Evolutionary conservation across 2,329 filamentous ascomycete genomes (phyloP).

Genomic region (Polychaeton citri): DNA sequence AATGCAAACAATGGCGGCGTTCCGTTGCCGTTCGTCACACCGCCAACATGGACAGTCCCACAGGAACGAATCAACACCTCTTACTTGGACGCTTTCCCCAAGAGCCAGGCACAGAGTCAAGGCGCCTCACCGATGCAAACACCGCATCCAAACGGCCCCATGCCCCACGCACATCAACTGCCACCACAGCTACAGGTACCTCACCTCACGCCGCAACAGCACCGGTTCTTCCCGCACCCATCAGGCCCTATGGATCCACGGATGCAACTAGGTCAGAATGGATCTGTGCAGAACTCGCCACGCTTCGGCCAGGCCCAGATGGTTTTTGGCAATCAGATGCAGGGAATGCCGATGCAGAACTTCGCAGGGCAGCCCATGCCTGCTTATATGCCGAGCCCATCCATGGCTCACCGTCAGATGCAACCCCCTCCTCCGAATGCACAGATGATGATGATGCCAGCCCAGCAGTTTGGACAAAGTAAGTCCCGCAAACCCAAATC

Average conservation of each 20-base stretch:
- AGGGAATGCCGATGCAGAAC: constrained; percentile 35
- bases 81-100: constrained; percentile 70
- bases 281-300: constrained; percentile 70
- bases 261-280: constrained; percentile 65
- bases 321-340: constrained; percentile 35
- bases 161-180: constrained; percentile 72
- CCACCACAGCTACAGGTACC: constrained; percentile 72
- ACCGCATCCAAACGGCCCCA: constrained; percentile 42
- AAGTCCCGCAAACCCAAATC: constrained; percentile 28
- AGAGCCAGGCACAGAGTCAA: constrained; percentile 41
- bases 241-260: constrained; percentile 64
- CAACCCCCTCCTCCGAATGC: constrained; percentile 4
- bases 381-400: constrained; percentile 55
- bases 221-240: constrained; percentile 63
- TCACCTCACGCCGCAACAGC: constrained; percentile 54
- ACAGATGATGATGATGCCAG: constrained; percentile 15
- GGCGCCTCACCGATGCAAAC: constrained; percentile 53
- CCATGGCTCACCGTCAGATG: constrained; percentile 37
- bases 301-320: constrained; percentile 49
- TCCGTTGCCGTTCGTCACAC: constrained; percentile 69
- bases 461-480: constrained; percentile 12
- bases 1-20: constrained; percentile 69
- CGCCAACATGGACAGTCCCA: constrained; percentile 68
- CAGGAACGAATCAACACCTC: constrained; percentile 61
- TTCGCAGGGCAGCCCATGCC: constrained; percentile 60